These are phyloP conservation scores for Candida maris DNA, from an alignment of 805 yeast genomes.

Conservation along the genomic window DNA sequence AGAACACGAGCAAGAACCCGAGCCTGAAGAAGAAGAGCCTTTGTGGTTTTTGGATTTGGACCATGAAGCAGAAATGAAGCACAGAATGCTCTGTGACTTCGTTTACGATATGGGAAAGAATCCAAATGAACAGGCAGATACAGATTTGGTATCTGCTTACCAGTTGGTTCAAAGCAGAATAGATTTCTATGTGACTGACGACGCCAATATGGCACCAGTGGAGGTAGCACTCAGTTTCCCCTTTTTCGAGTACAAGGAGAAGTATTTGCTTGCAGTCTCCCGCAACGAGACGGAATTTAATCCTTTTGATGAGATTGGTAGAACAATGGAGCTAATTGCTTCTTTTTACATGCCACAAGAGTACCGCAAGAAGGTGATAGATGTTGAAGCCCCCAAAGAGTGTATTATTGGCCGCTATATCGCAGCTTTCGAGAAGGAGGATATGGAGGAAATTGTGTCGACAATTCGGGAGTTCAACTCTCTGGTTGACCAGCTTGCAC, in stretches of 20 bases:
- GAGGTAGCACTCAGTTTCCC: slow-evolving; percentile 31
- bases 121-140: slow-evolving; percentile 9
- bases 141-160: slow-evolving; percentile 17
- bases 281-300: slow-evolving; percentile 54
- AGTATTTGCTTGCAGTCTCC: slow-evolving; percentile 45
- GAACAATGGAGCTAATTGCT: slow-evolving; percentile 42
- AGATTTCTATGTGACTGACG: slow-evolving; percentile 27
- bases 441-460: slow-evolving; percentile 28
- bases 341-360: slow-evolving; percentile 38
- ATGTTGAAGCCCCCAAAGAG: slow-evolving; percentile 32
- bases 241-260: slow-evolving; percentile 48
- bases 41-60: slow-evolving; percentile 24
- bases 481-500: slow-evolving; percentile 34
- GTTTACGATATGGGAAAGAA: slow-evolving; percentile 16
- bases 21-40: slow-evolving; percentile 8
- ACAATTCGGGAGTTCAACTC: slow-evolving; percentile 43
- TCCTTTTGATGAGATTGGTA: slow-evolving; percentile 61
- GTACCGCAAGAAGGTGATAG: slow-evolving; percentile 30
- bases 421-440: slow-evolving; percentile 29
- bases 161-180: slow-evolving; percentile 17
- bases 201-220: slow-evolving; percentile 24
- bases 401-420: slow-evolving; percentile 40
- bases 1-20: slow-evolving; percentile 3
- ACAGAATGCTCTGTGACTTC: slow-evolving; percentile 19
- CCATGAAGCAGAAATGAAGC: slow-evolving; percentile 14